These are phyloP conservation scores for Suaeda aralocaspica DNA, from an alignment of 148 eudicot species.

Conservation along the genomic window DNA sequence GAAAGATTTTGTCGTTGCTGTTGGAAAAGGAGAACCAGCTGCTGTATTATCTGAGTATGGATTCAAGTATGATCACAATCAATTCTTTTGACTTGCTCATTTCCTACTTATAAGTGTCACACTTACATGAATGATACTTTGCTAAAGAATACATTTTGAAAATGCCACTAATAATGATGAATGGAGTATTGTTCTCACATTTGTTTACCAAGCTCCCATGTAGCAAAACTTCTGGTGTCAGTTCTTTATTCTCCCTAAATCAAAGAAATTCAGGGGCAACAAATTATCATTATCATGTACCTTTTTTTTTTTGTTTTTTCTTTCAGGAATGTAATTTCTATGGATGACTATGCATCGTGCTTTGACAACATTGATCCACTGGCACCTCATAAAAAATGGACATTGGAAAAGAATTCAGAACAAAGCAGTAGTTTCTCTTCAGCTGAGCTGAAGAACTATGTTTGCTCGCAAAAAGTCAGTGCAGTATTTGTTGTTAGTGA, in stretches of 20 bases:
- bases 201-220: not conserved
- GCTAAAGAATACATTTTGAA: not conserved
- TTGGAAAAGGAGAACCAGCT: conserved; percentile 95
- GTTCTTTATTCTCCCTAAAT: too few relatives aligned
- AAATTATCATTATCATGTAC: not conserved
- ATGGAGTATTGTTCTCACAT: not conserved
- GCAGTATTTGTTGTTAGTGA: conserved; percentile 84
- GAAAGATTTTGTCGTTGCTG: conserved; percentile 68
- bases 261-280: too few relatives aligned
- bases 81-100: not conserved
- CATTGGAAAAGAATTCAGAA: conserved; percentile 21
- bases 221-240: too few relatives aligned
- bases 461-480: conserved; percentile 49
- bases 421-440: conserved; percentile 20
- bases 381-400: conserved; percentile 68
- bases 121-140: too few relatives aligned
- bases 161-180: not conserved
- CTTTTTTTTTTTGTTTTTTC: conserved; percentile 4
- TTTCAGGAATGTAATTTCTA: conserved; percentile 71
- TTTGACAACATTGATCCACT: conserved; percentile 87
- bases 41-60: conserved; percentile 82
- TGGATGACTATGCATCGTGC: conserved; percentile 76
- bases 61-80: conserved; percentile 51
- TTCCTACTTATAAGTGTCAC: not conserved
- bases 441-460: conserved; percentile 29